Evolutionary conservation across 139 green algal genomes (phyloP).

Genomic region (Micractinium conductrix): DNA sequence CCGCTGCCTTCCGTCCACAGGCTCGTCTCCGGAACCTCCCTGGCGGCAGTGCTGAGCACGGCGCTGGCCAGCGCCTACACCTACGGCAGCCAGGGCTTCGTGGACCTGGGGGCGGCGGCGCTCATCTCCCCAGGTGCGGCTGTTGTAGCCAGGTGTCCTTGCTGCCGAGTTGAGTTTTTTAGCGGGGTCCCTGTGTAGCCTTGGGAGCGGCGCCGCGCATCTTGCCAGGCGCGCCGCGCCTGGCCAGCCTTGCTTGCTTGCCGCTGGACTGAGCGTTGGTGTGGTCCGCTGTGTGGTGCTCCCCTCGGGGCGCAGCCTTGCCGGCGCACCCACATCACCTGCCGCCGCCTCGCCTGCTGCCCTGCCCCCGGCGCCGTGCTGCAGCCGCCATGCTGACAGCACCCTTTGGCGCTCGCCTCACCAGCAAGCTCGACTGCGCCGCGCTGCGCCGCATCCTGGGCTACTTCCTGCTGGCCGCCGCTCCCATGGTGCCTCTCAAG

Average conservation of each 20-base stretch:
- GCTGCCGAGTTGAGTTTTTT: no score
- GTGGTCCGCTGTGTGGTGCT: no score
- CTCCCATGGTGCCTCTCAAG: conserved; percentile 75
- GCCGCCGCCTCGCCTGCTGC: no score
- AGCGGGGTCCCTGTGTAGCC: no score
- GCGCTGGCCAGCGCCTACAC: conserved; percentile 58
- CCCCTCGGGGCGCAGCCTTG: no score
- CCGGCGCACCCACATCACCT: no score
- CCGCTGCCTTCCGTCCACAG: not conserved
- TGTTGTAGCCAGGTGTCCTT: no score
- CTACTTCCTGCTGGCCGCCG: conserved; percentile 72
- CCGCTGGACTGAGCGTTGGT: no score
- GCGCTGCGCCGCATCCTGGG: conserved; percentile 55
- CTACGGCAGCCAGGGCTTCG: conserved; percentile 51
- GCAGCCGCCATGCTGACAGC: conserved; percentile 64
- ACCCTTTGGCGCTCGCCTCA: conserved; percentile 64
- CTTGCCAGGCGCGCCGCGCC: no score
- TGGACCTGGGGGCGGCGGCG: conserved; percentile 64
- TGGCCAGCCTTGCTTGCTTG: no score
- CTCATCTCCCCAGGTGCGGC: conserved; percentile 64
- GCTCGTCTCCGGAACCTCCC: conserved; percentile 70
- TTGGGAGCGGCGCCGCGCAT: no score
- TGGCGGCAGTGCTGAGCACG: conserved; percentile 78
- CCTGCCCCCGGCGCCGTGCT: no score
- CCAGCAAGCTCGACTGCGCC: conserved; percentile 55